Conservation (phyloP, 176 grass and related monocot species). For the Chrysopogon serrulatus region DNA sequence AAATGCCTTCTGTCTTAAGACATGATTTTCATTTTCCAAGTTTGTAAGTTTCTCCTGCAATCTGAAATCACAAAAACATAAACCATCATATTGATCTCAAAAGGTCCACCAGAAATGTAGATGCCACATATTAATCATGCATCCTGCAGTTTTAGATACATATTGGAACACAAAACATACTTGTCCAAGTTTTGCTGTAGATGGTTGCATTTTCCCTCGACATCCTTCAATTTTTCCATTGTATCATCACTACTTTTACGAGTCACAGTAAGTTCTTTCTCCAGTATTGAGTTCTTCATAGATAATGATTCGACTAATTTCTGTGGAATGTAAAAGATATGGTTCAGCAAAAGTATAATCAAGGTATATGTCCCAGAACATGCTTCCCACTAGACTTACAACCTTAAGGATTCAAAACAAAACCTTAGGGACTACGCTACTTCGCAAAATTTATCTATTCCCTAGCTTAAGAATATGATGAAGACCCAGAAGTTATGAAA, state of each 20-base stretch:
- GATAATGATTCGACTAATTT: slow-evolving; percentile 71
- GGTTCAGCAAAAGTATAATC: neutral
- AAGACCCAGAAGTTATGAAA: slow-evolving; percentile 24
- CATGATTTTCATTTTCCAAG: slow-evolving; percentile 87
- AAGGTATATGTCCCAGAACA: neutral
- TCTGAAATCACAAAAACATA: slow-evolving; percentile 38
- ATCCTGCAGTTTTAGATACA: neutral
- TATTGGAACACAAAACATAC: slow-evolving; percentile 43
- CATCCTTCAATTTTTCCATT: slow-evolving; percentile 80
- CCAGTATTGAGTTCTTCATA: slow-evolving; percentile 65
- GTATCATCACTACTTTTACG: slow-evolving; percentile 71
- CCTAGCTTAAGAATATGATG: neutral
- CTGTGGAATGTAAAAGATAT: slow-evolving; percentile 46
- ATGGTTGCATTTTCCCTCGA: slow-evolving; percentile 68
- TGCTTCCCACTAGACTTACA: neutral
- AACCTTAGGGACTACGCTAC: neutral
- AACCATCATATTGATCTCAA: slow-evolving; percentile 16
- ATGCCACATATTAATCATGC: neutral
- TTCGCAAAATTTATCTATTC: neutral
- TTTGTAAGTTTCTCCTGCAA: slow-evolving; percentile 82
- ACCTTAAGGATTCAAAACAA: neutral
- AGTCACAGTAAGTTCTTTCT: slow-evolving; percentile 66
- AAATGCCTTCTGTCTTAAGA: slow-evolving; percentile 81
- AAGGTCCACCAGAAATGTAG: neutral
- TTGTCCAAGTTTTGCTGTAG: slow-evolving; percentile 85